These are phyloP conservation scores for Deakozyma indianensis DNA, from an alignment of 805 yeast genomes.

Conservation along the genomic window DNA sequence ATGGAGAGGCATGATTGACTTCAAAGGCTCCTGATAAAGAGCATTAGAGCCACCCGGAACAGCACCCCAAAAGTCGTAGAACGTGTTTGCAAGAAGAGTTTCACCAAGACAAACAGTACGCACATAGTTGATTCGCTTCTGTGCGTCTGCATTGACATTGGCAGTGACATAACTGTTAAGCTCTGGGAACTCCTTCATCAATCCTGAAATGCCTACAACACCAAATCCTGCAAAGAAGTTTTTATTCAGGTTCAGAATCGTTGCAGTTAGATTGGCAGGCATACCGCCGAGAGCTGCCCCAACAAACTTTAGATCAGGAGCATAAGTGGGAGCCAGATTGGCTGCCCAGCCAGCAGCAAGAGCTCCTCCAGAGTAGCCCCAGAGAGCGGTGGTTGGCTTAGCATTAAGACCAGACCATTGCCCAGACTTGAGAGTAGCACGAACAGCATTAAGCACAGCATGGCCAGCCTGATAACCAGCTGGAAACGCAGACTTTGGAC, in stretches of 20 bases:
- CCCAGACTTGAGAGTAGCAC: slow-evolving; percentile 12
- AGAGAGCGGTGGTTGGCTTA: slow-evolving; percentile 11
- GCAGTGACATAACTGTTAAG: slow-evolving; percentile 7
- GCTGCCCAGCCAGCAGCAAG: slow-evolving; percentile 16
- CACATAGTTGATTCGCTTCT: slow-evolving; percentile 7
- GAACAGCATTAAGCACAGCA: slow-evolving; percentile 15
- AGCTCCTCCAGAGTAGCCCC: slow-evolving; percentile 19
- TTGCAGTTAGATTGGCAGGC: slow-evolving; percentile 11
- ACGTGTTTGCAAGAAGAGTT: slow-evolving; percentile 7
- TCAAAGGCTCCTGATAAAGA: slow-evolving; percentile 6
- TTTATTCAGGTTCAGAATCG: slow-evolving; percentile 9
- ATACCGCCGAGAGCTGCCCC: slow-evolving; percentile 14
- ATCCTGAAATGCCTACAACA: slow-evolving; percentile 16
- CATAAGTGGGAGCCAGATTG: slow-evolving; percentile 10
- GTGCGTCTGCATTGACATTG: slow-evolving; percentile 5
- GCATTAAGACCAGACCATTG: slow-evolving; percentile 6
- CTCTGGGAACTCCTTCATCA: slow-evolving; percentile 15
- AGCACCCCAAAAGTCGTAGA: slow-evolving; percentile 10
- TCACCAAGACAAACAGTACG: slow-evolving; percentile 8
- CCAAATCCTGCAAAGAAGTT: slow-evolving; percentile 14
- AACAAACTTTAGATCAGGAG: slow-evolving; percentile 13
- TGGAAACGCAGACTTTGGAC: slow-evolving; percentile 10
- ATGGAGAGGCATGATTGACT: slow-evolving; percentile 7
- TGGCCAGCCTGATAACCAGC: slow-evolving; percentile 15
- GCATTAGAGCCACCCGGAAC: slow-evolving; percentile 9